phyloP scores from a whole-genome alignment of 306 rosid species.

The Hippophae rhamnoides region DNA sequence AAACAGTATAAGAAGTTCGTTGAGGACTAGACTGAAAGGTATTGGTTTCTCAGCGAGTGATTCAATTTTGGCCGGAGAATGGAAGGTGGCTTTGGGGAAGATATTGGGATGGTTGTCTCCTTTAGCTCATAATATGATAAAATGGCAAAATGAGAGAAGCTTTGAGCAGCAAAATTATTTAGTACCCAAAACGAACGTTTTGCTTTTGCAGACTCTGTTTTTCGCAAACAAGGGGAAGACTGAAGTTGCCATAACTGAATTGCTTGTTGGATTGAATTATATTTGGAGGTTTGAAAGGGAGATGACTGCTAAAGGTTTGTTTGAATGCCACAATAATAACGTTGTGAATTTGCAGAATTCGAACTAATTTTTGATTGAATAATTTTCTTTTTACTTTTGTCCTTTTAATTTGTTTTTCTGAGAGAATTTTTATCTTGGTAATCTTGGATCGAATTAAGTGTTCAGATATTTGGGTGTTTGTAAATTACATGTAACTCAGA shows the following conservation, averaged over 20 bases:
- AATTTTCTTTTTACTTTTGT: background rate
- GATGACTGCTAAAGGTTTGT: constrained; percentile 89
- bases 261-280: constrained; percentile 87
- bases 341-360: constrained; percentile 26
- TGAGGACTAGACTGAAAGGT: constrained; percentile 62
- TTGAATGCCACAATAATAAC: constrained; percentile 33
- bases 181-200: constrained; percentile 61
- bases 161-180: constrained; percentile 59
- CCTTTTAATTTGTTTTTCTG: background rate
- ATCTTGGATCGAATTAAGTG: too few species aligned
- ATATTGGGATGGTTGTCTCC: constrained; percentile 78
- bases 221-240: constrained; percentile 83
- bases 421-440: too few species aligned
- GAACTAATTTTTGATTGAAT: background rate
- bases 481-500: too few species aligned
- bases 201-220: constrained; percentile 75
- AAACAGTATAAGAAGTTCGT: constrained; percentile 36
- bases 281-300: constrained; percentile 98
- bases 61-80: constrained; percentile 59
- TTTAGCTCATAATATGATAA: constrained; percentile 88
- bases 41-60: constrained; percentile 76
- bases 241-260: constrained; percentile 86
- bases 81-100: constrained; percentile 82
- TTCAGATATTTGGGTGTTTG: too few species aligned
- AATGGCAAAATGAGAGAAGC: constrained; percentile 97